Evolutionary conservation across 371 early-diverging fungal species (phyloP).

Genomic region (Mucor irregularis): DNA sequence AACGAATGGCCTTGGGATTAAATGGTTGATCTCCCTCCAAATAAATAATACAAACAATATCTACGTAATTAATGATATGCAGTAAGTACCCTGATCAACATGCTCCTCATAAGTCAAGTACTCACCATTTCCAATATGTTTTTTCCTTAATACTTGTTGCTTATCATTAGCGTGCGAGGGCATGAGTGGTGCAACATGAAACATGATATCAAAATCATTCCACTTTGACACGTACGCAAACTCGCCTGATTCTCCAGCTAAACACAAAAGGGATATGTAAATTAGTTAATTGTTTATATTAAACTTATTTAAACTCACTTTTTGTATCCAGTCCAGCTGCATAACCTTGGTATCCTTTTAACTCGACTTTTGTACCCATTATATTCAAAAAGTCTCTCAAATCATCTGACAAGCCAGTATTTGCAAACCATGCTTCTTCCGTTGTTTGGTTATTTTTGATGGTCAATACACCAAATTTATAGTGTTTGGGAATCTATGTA

Average conservation of each 20-base stretch:
- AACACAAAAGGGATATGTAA: neutral
- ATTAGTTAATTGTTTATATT: no score
- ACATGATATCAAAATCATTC: conserved; percentile 80
- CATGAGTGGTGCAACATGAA: conserved; percentile 79
- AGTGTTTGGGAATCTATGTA: conserved; percentile 62
- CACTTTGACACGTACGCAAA: conserved; percentile 76
- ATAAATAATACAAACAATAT: conserved; percentile 73
- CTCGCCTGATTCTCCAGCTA: conserved; percentile 69
- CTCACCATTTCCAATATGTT: conserved; percentile 83
- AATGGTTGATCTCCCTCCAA: conserved; percentile 61
- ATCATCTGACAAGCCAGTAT: conserved; percentile 58
- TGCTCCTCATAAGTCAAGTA: no score
- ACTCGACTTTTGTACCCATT: conserved; percentile 70
- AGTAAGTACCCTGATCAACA: neutral
- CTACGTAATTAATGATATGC: conserved; percentile 26
- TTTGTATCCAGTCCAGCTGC: conserved; percentile 83
- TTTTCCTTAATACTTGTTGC: conserved; percentile 81
- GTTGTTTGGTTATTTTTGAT: conserved; percentile 65
- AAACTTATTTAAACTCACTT: conserved; percentile 59
- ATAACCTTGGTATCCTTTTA: conserved; percentile 80
- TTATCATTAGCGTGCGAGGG: conserved; percentile 68
- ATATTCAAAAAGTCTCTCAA: conserved; percentile 69
- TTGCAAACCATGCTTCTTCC: conserved; percentile 79
- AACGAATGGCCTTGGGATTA: conserved; percentile 62
- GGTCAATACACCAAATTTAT: conserved; percentile 82